These are phyloP conservation scores for Fusarium luffae DNA, from an alignment of 2,329 filamentous ascomycete genomes.

Conservation along the genomic window DNA sequence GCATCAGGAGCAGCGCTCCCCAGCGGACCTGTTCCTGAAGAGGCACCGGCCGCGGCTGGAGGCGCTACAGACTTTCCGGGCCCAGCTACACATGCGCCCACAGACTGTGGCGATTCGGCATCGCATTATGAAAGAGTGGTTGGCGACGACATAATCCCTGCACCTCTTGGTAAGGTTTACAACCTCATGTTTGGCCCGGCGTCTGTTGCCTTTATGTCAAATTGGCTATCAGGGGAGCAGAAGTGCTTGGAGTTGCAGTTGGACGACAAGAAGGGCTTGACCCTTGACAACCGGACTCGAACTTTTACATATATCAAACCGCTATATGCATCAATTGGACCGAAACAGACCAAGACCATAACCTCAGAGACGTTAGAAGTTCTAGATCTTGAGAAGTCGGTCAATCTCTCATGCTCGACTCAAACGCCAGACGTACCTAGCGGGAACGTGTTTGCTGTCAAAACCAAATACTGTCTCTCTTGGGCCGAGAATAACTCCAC, in stretches of 20 bases:
- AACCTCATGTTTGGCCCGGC: slow-evolving; percentile 85
- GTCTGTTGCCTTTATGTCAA: slow-evolving; percentile 84
- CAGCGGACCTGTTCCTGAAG: slow-evolving; percentile 60
- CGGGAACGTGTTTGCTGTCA: slow-evolving; percentile 89
- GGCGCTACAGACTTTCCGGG: slow-evolving; percentile 79
- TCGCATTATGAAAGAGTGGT: slow-evolving; percentile 87
- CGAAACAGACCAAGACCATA: slow-evolving; percentile 93
- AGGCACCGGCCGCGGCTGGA: slow-evolving; percentile 56
- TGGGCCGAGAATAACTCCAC: slow-evolving; percentile 92
- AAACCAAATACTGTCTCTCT: slow-evolving; percentile 93
- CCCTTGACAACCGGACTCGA: slow-evolving; percentile 78
- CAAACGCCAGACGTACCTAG: slow-evolving; percentile 95
- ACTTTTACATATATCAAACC: slow-evolving; percentile 93
- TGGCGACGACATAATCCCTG: slow-evolving; percentile 86
- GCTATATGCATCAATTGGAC: slow-evolving; percentile 83
- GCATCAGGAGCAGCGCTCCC: slow-evolving; percentile 66
- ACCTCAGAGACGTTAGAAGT: slow-evolving; percentile 86
- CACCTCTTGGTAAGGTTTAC: slow-evolving; percentile 92
- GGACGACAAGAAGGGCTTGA: slow-evolving; percentile 83
- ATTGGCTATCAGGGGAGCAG: slow-evolving; percentile 86
- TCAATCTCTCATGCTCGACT: slow-evolving; percentile 84
- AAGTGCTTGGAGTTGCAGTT: slow-evolving; percentile 90
- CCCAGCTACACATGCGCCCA: slow-evolving; percentile 81
- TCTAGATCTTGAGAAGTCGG: slow-evolving; percentile 86
- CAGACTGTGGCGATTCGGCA: slow-evolving; percentile 82